Evolutionary conservation across 179 eudicot species (phyloP).

Genomic region (Spergularia azorica): DNA sequence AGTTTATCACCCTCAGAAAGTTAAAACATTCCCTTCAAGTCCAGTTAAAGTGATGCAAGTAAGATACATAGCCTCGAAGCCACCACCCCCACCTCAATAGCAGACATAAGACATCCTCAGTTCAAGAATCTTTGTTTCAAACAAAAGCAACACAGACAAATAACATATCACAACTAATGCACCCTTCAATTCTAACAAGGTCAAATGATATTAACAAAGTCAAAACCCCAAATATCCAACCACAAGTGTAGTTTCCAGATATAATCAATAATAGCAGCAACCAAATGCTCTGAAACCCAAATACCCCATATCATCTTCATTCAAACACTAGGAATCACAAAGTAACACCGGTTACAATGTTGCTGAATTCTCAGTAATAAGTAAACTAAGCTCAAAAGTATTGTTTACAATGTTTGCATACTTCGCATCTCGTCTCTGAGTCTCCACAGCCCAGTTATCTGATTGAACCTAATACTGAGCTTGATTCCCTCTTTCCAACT

Average conservation of each 20-base stretch:
- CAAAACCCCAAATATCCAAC: background rate
- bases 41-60: background rate
- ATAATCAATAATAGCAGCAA: background rate
- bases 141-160: slow-evolving; percentile 2
- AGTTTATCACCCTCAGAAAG: background rate
- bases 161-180: background rate
- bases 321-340: background rate
- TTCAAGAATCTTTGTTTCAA: too few relatives aligned
- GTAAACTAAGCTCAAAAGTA: slow-evolving; percentile 2
- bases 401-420: background rate
- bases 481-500: background rate
- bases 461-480: background rate
- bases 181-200: background rate
- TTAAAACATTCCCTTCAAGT: too few relatives aligned
- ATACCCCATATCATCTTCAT: background rate
- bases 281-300: background rate
- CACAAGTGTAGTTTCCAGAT: background rate
- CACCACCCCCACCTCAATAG: too few relatives aligned
- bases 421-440: background rate
- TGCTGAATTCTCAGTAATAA: background rate
- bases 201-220: background rate
- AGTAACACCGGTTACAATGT: background rate
- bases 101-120: background rate
- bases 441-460: background rate
- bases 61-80: background rate